Base-by-base conservation (phyloP, 2,329 filamentous ascomycete genomes). In the Cladophialophora exuberans region DNA sequence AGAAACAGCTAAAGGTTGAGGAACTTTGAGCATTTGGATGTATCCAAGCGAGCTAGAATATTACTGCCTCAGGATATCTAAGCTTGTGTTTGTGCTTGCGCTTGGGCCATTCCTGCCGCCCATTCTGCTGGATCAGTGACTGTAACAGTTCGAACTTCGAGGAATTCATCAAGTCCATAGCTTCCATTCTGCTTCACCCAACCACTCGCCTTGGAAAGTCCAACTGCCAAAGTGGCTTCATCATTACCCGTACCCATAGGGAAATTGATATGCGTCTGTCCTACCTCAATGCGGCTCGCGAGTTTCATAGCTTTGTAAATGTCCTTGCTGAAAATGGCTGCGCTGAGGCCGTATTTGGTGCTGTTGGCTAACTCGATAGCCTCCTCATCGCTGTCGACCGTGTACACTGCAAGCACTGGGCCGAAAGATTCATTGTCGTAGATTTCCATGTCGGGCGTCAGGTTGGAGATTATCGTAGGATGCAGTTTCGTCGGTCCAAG, bases 391-490 rank as follows among this genome's bases (percentile, higher is more conserved):
- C 78, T 78, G 67, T 84, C 83, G 55, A 96, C 91, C 71, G 88
- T 89, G 85, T 92, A 90, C 17, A 96, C 83, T 0, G 90, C 86
- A 64, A 96, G 91, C 18, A 96, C 84, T 0, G 92, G 92, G 1
- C 92, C 92, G 67, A 96, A 97, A 0, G 91, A 96, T 77, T 96
- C 92, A 62, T 96, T 90, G 17, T 79, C 90, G 89, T 96, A 96
- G 58, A 95, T 86, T 4, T 76, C 75, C 91, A 95, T 95, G 57
- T 78, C 79, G 73, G 96, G 30, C 7, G 91, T 83, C 58, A 93
- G 89, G 62, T 85, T 82, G 10, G 83, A 87, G 54, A 97, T 78
- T 18, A 96, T 80, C 5, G 88, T 90, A 11, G 92, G 92, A 67
- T 84, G 84, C 60, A 96, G 84, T 68, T 87, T 96, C 76, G 95